These are phyloP conservation scores for Coemansia umbellata DNA, from an alignment of 192 early-diverging fungal genomes.

Conservation along the genomic window DNA sequence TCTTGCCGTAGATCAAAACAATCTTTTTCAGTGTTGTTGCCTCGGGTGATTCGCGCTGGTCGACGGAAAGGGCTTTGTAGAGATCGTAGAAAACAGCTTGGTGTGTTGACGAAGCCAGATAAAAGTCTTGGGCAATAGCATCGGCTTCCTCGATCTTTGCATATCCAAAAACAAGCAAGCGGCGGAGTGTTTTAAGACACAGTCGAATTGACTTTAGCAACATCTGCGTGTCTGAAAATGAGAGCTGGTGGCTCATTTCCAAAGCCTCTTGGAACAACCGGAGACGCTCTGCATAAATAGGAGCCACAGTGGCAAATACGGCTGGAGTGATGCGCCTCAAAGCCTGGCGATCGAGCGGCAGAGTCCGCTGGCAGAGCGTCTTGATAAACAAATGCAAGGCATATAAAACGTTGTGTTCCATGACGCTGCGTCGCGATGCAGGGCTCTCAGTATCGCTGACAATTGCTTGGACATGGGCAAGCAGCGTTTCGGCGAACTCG, in stretches of 20 bases:
- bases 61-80: slow-evolving; percentile 9
- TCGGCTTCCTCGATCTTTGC: slow-evolving; percentile 42
- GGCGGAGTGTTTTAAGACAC: slow-evolving; percentile 69
- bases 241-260: background rate
- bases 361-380: slow-evolving; percentile 64
- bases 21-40: slow-evolving; percentile 47
- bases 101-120: slow-evolving; percentile 20
- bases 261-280: slow-evolving; percentile 51
- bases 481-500: slow-evolving; percentile 35
- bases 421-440: slow-evolving; percentile 32
- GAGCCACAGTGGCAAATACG: slow-evolving; percentile 62
- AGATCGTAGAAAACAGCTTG: slow-evolving; percentile 40
- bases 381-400: slow-evolving; percentile 75
- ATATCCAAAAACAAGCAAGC: slow-evolving; percentile 75
- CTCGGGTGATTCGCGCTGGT: slow-evolving; percentile 5
- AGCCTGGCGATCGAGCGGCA: slow-evolving; percentile 59
- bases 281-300: slow-evolving; percentile 61
- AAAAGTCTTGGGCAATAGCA: slow-evolving; percentile 20
- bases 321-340: slow-evolving; percentile 63
- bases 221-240: background rate
- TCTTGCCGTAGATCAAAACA: slow-evolving; percentile 66
- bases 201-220: slow-evolving; percentile 61
- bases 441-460: slow-evolving; percentile 1
- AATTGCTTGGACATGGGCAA: slow-evolving; percentile 11
- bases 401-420: slow-evolving; percentile 70